A percentile compares a stretch with the other conserved stretches of the same genome.
These are phyloP conservation scores for Solanum hybrid DNA, from an alignment of 305 asterid species.

Conservation along the genomic window DNA sequence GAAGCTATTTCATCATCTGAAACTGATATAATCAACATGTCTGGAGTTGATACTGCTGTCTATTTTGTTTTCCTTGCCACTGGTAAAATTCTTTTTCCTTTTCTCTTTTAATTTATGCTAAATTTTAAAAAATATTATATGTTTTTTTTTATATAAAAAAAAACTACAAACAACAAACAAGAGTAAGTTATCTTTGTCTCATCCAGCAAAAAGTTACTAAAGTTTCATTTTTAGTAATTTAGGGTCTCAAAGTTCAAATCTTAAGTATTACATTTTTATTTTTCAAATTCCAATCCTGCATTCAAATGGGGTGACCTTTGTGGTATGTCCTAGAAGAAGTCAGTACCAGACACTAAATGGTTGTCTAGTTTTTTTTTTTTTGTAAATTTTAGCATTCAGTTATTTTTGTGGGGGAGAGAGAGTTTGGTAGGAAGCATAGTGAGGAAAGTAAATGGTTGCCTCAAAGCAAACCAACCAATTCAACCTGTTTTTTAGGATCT, in stretches of 20 bases:
- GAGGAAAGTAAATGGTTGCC: background rate
- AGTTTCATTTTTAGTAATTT: background rate
- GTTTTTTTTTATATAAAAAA: background rate
- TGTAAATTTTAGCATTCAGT: background rate
- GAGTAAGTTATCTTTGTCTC: background rate
- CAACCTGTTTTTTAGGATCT: conserved; percentile 3
- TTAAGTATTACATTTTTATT: background rate
- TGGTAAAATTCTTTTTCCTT: conserved; percentile 23
- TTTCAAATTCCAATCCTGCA: background rate
- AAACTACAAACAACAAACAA: no score
- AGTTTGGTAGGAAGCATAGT: background rate
- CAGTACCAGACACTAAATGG: no score
- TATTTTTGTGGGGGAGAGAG: background rate
- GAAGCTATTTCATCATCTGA: conserved; percentile 75
- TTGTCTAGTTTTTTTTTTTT: no score
- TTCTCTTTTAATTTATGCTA: background rate
- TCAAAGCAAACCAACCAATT: background rate
- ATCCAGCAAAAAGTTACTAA: background rate
- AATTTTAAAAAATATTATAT: background rate
- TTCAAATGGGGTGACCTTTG: background rate
- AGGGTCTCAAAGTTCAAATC: background rate
- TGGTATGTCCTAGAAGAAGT: background rate
- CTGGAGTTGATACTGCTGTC: conserved; percentile 96
- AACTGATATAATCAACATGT: conserved; percentile 56
- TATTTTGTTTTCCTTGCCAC: conserved; percentile 81